Evolutionary conservation across 2,329 filamentous ascomycete genomes (phyloP).

Genomic region (Neofusicoccum parvum): DNA sequence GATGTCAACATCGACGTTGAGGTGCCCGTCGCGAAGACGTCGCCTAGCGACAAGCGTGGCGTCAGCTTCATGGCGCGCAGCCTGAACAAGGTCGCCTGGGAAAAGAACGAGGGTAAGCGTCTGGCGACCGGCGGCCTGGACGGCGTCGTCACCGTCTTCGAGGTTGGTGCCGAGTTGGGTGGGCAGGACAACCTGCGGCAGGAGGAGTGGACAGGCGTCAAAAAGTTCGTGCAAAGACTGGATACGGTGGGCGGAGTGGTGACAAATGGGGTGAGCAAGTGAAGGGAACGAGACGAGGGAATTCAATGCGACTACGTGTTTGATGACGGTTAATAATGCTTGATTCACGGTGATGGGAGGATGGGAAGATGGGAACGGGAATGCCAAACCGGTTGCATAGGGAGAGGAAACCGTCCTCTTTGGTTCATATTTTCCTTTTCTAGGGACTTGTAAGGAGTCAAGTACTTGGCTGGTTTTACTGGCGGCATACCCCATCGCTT

Average conservation of each 20-base stretch:
- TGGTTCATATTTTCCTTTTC: not conserved
- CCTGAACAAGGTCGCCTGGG: constrained; percentile 94
- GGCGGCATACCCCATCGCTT: constrained; percentile 14
- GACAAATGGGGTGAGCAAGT: constrained; percentile 11
- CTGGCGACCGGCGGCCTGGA: constrained; percentile 91
- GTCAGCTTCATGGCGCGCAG: constrained; percentile 75
- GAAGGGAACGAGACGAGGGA: not conserved
- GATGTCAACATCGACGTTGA: constrained; percentile 91
- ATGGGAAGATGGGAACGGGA: not conserved
- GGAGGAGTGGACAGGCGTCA: constrained; percentile 92
- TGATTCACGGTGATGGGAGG: not conserved
- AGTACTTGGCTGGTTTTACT: constrained; percentile 6
- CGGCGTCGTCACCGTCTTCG: constrained; percentile 87
- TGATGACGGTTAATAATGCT: constrained; percentile 3
- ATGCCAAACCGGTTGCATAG: not conserved
- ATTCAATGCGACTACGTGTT: not conserved
- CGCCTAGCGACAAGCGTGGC: constrained; percentile 60
- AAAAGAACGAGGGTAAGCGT: constrained; percentile 81
- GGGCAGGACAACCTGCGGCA: constrained; percentile 80
- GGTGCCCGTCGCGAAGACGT: constrained; percentile 81
- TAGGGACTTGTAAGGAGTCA: constrained; percentile 10
- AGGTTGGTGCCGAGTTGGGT: constrained; percentile 79
- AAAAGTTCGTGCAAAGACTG: constrained; percentile 79
- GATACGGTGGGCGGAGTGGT: constrained; percentile 47
- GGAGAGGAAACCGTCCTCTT: not conserved